Evolutionary conservation across 768 basidiomycete genomes (phyloP).

Genomic region (Leucocoprinus birnbaumii): DNA sequence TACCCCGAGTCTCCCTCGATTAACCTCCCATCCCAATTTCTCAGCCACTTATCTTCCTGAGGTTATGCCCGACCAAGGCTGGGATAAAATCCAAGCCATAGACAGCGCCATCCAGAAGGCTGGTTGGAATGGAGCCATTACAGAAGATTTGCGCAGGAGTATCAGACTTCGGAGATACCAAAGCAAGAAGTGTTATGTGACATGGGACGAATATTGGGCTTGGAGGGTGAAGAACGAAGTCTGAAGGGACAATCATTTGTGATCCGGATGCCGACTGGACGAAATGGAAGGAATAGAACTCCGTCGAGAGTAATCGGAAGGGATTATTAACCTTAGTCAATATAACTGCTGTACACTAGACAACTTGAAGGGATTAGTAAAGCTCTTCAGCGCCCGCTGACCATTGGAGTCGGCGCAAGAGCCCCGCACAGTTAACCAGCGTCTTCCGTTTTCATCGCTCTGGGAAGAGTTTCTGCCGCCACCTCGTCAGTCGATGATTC

Average conservation of each 20-base stretch:
- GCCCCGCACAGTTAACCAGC: background rate
- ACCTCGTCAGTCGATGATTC: conserved; percentile 38
- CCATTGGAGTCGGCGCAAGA: no score
- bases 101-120: conserved; percentile 93
- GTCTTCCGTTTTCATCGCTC: conserved; percentile 1
- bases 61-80: conserved; percentile 90
- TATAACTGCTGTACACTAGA: conserved; percentile 9
- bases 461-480: conserved; percentile 35
- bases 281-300: no score
- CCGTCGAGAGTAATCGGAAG: background rate
- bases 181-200: conserved; percentile 62
- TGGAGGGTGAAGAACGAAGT: conserved; percentile 58
- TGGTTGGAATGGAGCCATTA: conserved; percentile 81
- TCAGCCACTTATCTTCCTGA: conserved; percentile 93
- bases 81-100: conserved; percentile 87
- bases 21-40: conserved; percentile 57
- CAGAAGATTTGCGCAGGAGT: conserved; percentile 76
- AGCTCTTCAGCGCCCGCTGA: no score
- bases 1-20: conserved; percentile 51
- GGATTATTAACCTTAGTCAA: conserved; percentile 2
- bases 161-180: conserved; percentile 81
- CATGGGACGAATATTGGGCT: conserved; percentile 73
- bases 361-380: background rate
- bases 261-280: no score
- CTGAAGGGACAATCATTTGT: no score